A percentile compares a stretch with the other conserved stretches of the same genome.
Evolutionary conservation across 139 green algal species (phyloP).

Genomic region (Picochlorum sp.): DNA sequence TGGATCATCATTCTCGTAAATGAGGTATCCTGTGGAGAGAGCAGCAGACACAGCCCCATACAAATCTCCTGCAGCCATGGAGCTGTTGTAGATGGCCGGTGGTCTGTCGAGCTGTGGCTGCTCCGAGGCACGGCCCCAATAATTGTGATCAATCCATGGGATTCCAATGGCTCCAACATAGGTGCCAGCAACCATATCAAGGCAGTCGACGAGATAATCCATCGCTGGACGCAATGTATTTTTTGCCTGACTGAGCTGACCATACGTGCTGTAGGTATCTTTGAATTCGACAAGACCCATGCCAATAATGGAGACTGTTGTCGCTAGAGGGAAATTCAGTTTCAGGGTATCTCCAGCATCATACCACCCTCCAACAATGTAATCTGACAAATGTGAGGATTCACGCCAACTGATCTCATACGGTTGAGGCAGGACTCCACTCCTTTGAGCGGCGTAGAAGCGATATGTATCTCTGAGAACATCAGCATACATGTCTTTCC

Average conservation of each 20-base stretch:
- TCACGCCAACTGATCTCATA: slow-evolving; percentile 9
- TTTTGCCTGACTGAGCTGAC: not conserved
- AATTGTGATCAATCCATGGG: slow-evolving; percentile 6
- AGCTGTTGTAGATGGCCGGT: not conserved
- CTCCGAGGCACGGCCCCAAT: slow-evolving; percentile 5
- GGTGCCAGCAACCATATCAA: not conserved
- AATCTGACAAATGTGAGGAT: slow-evolving; percentile 4
- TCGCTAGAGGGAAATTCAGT: slow-evolving; percentile 11
- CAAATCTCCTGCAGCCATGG: slow-evolving; percentile 5
- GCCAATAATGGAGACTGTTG: slow-evolving; percentile 2
- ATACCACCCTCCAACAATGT: slow-evolving; percentile 12
- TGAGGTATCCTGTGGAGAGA: not conserved
- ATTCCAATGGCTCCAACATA: slow-evolving; percentile 13
- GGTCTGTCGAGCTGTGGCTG: not conserved
- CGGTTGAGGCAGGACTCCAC: not conserved
- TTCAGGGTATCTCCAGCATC: slow-evolving; percentile 17
- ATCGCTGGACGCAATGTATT: not conserved
- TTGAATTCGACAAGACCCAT: slow-evolving; percentile 4
- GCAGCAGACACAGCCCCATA: slow-evolving; percentile 2
- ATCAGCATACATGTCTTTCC: slow-evolving; percentile 1
- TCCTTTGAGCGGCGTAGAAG: slow-evolving; percentile 19
- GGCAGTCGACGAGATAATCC: slow-evolving; percentile 2
- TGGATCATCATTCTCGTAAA: slow-evolving; percentile 1
- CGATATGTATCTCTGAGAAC: not conserved
- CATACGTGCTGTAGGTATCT: not conserved